These are phyloP conservation scores for Apophysomyces sp. DNA, from an alignment of 371 early-diverging fungal genomes.

Conservation along the genomic window DNA sequence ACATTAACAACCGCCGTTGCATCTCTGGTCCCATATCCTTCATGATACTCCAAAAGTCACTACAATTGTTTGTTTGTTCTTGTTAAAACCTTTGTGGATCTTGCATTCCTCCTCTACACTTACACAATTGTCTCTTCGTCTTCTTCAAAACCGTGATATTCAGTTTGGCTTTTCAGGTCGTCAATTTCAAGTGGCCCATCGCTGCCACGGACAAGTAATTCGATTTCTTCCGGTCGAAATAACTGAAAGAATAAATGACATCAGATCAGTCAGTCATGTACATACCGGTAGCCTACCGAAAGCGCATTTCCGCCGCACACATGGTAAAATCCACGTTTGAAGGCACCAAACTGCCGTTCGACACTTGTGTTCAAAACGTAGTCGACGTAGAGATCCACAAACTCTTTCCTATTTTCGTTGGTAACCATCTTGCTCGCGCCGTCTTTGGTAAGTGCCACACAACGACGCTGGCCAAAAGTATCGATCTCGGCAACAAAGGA, in stretches of 20 bases:
- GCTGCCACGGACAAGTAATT: conserved; percentile 92
- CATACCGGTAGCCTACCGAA: conserved; percentile 32
- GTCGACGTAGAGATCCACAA: conserved; percentile 81
- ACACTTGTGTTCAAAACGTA: conserved; percentile 80
- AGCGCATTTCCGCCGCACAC: conserved; percentile 92
- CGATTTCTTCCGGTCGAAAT: conserved; percentile 95
- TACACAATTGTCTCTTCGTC: conserved; percentile 60
- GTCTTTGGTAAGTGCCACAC: conserved; percentile 68
- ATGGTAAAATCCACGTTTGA: conserved; percentile 89
- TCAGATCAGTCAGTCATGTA: not conserved
- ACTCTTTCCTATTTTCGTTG: conserved; percentile 69
- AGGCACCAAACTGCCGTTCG: conserved; percentile 84
- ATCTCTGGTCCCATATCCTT: conserved; percentile 64
- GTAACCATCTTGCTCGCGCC: conserved; percentile 80
- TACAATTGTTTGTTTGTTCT: not conserved
- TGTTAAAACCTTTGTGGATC: not conserved
- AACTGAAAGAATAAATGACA: conserved; percentile 32
- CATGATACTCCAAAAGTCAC: conserved; percentile 91
- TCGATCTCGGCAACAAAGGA: conserved; percentile 82
- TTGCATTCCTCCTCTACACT: not conserved
- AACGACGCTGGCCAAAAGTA: conserved; percentile 71
- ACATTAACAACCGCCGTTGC: conserved; percentile 85
- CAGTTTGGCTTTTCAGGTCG: conserved; percentile 75
- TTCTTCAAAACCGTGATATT: conserved; percentile 75
- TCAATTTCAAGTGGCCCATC: conserved; percentile 81